These are phyloP conservation scores for Taxillus chinensis DNA, from an alignment of 164 flowering plant genomes.

Conservation along the genomic window DNA sequence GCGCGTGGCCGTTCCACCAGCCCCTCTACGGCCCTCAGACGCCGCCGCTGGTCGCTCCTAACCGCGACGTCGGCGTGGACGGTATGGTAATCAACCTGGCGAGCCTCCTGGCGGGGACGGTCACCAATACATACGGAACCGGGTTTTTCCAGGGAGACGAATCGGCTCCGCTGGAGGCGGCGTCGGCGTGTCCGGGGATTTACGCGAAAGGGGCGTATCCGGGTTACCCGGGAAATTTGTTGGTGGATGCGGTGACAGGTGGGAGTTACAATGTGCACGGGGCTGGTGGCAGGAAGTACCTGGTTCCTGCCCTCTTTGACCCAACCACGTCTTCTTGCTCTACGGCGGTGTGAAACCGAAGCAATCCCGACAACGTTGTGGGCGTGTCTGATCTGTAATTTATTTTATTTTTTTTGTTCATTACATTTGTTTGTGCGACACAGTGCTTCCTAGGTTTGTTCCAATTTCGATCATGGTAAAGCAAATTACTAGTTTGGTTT, in stretches of 20 bases:
- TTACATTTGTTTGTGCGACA: too few relatives aligned
- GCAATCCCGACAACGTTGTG: too few relatives aligned
- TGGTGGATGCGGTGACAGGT: conserved; percentile 35
- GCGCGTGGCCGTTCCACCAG: conserved; percentile 66
- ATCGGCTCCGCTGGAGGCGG: conserved; percentile 46
- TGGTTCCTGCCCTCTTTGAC: conserved; percentile 46
- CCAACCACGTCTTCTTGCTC: conserved; percentile 34
- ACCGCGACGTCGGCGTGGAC: conserved; percentile 46
- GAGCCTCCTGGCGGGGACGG: conserved; percentile 42
- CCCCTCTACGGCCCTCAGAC: conserved; percentile 53
- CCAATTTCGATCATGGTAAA: too few relatives aligned
- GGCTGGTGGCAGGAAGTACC: conserved; percentile 30
- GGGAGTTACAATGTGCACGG: conserved; percentile 51
- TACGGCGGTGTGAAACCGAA: conserved; percentile 15
- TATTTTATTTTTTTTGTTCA: too few relatives aligned
- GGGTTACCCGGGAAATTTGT: conserved; percentile 42
- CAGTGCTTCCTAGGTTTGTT: too few relatives aligned
- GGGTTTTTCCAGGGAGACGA: conserved; percentile 43
- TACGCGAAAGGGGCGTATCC: conserved; percentile 54
- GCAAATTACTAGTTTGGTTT: too few relatives aligned
- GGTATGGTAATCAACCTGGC: conserved; percentile 45
- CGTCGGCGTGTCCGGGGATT: conserved; percentile 44
- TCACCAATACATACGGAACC: conserved; percentile 45
- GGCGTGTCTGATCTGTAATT: too few relatives aligned
- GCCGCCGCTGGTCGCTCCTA: conserved; percentile 41